Base-by-base conservation (phyloP, 768 basidiomycete species). In the Psilocybe cubensis region DNA sequence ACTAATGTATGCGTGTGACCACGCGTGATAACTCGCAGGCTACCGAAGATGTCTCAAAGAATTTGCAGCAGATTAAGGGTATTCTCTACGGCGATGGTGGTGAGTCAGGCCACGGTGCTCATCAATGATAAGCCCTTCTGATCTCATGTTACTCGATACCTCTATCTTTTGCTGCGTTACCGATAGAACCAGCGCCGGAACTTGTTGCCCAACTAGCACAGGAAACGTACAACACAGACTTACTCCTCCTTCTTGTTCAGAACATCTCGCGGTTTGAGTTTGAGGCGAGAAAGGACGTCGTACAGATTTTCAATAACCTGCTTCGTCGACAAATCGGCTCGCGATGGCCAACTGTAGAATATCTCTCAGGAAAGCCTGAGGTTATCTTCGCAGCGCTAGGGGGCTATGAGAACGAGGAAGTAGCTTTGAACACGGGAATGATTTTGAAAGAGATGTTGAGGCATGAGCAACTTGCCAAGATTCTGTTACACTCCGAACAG, bases 381-480 rank as follows among this genome's bases (percentile, higher is more conserved):
- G 75, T 83, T 31, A 84, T 84, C 49, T 97, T 97, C 68, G 87
- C 92, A 2, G 84, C 94, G 7, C 80, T 98, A 45, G 89, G 86
- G 54, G 95, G 96, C 6, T 99, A 99, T 69, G 88, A 89, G 75
- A 95, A 97, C 66, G 93, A 98, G 70, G 96, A 98, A 59, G 82
- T 98, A 53, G 95, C 96, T 8, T 82, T 99, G 57, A 99, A 99
- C 66, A 98, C 96, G 0, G 96, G 97, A 8, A 96, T 97, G 94
- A 91, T 98, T 56, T 78, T 99, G 48, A 92, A 93, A 67, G 97
- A 98, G 76, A 98, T 98, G 92, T 76, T 99, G 63, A 83, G 90
- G 62, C 92, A 97, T 69, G 97, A 99, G 70, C 86, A 91, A 48
- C 75, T 99, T 21, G 88, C 89, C 42, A 93, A 95, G 80, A 87